These are phyloP conservation scores for Chlorella sorokiniana DNA, from an alignment of 139 green algal species.

Conservation along the genomic window DNA sequence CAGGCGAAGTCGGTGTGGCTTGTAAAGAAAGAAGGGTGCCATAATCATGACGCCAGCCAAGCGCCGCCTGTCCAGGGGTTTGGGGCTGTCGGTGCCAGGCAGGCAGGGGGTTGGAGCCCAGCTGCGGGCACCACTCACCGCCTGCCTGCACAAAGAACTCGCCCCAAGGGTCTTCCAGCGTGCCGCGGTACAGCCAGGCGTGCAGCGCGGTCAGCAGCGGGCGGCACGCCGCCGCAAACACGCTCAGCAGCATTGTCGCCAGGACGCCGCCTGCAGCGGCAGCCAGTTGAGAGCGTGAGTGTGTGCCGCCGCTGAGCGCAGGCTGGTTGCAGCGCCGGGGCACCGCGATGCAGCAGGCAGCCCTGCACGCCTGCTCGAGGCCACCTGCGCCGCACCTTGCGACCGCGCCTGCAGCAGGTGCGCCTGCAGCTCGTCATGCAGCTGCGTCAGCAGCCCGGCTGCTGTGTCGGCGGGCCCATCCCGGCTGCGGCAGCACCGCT, in stretches of 20 bases:
- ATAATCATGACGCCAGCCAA: no score
- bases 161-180: conserved; percentile 1
- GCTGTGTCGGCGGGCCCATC: conserved; percentile 28
- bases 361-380: neutral
- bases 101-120: no score
- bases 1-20: no score
- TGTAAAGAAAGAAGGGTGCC: no score
- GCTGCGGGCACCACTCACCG: neutral
- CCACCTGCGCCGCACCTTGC: conserved; percentile 26
- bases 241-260: conserved; percentile 23
- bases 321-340: neutral
- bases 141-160: conserved; percentile 38
- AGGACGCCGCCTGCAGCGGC: conserved; percentile 23
- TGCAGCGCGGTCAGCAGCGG: conserved; percentile 41
- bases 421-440: conserved; percentile 31
- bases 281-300: no score
- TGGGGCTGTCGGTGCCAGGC: no score
- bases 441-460: conserved; percentile 34
- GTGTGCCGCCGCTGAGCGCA: no score
- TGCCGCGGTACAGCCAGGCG: conserved; percentile 46
- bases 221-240: conserved; percentile 32
- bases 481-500: conserved; percentile 18
- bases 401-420: conserved; percentile 24
- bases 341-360: neutral
- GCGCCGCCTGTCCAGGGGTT: no score